phyloP scores from a whole-genome alignment of 139 green algal species.

The Picochlorum sp. region DNA sequence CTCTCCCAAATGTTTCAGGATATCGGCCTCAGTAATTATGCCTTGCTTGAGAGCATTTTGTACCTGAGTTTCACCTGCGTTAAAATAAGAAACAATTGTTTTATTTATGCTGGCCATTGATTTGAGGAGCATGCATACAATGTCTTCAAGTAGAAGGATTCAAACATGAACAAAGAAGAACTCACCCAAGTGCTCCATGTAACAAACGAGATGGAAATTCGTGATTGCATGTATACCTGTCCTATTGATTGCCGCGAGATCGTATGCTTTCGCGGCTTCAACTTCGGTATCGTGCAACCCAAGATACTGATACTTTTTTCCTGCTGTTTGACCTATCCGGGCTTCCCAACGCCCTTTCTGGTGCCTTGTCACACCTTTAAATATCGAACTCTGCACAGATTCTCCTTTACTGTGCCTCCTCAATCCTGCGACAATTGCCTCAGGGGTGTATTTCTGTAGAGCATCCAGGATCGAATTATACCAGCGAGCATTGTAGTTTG shows the following conservation, averaged over 20 bases:
- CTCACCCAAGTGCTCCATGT: slow-evolving; percentile 30
- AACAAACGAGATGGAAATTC: slow-evolving; percentile 59
- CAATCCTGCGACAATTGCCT: slow-evolving; percentile 16
- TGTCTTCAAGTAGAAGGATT: too few species aligned
- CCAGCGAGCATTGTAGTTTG: neutral
- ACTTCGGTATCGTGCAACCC: slow-evolving; percentile 55
- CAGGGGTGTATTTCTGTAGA: neutral
- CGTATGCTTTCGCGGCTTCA: slow-evolving; percentile 62
- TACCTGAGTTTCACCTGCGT: too few species aligned
- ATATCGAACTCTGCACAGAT: slow-evolving; percentile 38
- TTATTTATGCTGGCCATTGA: too few species aligned
- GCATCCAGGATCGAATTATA: neutral
- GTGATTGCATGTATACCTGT: slow-evolving; percentile 47
- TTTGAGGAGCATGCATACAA: too few species aligned
- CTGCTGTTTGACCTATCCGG: slow-evolving; percentile 37
- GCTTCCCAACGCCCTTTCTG: slow-evolving; percentile 67
- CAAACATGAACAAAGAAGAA: too few species aligned
- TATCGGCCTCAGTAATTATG: too few species aligned
- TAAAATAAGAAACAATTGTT: too few species aligned
- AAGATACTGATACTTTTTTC: slow-evolving; percentile 35
- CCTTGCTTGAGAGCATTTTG: too few species aligned
- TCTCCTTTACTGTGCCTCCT: slow-evolving; percentile 25
- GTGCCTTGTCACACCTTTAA: slow-evolving; percentile 59
- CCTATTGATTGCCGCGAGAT: slow-evolving; percentile 40
- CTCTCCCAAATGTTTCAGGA: too few species aligned